phyloP scores from a whole-genome alignment of 2,329 filamentous ascomycete species.

The Bimuria novae-zelandiae region DNA sequence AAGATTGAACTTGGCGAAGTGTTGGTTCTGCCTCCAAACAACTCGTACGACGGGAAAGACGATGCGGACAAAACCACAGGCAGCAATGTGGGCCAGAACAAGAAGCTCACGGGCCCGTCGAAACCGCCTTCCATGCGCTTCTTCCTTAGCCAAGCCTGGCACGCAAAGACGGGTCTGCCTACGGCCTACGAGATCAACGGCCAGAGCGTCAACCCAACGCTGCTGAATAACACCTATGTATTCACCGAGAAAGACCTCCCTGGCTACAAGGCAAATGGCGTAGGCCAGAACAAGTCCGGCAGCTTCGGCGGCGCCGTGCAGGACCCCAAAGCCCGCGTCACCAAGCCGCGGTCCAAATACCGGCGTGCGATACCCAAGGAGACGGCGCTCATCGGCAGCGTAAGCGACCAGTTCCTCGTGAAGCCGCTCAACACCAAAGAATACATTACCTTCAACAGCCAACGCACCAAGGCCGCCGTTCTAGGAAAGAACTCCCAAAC shows the following conservation, averaged over 20 bases:
- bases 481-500: slow-evolving; percentile 37
- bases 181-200: slow-evolving; percentile 86
- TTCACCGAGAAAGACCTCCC: slow-evolving; percentile 94
- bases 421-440: slow-evolving; percentile 52
- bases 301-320: slow-evolving; percentile 29
- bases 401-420: slow-evolving; percentile 61
- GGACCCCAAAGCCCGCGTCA: slow-evolving; percentile 38
- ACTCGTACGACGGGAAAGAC: background rate
- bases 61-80: background rate
- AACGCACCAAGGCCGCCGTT: slow-evolving; percentile 53
- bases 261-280: slow-evolving; percentile 61
- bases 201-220: slow-evolving; percentile 51
- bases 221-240: slow-evolving; percentile 84
- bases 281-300: slow-evolving; percentile 30
- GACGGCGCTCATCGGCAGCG: slow-evolving; percentile 63
- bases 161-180: slow-evolving; percentile 74
- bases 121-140: slow-evolving; percentile 61
- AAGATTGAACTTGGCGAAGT: slow-evolving; percentile 46
- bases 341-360: slow-evolving; percentile 39
- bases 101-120: slow-evolving; percentile 6
- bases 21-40: slow-evolving; percentile 29
- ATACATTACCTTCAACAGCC: slow-evolving; percentile 48
- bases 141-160: slow-evolving; percentile 67
- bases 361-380: slow-evolving; percentile 46
- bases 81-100: background rate